Conservation (phyloP, 208 protist species). For the Leishmania martiniquensis region DNA sequence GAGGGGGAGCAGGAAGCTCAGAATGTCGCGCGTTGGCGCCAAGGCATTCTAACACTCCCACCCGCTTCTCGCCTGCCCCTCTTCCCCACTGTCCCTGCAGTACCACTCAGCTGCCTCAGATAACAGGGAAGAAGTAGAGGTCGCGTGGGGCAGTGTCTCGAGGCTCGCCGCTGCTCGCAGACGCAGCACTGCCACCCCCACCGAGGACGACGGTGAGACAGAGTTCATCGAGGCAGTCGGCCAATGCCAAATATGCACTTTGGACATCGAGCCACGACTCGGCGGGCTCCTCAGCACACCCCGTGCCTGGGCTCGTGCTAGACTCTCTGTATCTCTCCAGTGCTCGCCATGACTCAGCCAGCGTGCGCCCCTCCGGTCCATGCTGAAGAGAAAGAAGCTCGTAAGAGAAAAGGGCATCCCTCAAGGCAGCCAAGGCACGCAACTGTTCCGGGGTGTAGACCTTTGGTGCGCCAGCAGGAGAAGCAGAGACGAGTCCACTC, state of each 20-base stretch:
- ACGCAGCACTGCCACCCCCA: not conserved
- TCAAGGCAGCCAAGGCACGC: conserved; percentile 8
- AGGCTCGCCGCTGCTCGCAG: not conserved
- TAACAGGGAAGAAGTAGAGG: conserved; percentile 17
- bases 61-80: not conserved
- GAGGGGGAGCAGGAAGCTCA: not conserved
- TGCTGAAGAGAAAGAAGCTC: conserved; percentile 29
- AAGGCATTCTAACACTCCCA: not conserved
- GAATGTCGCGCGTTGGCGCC: not conserved
- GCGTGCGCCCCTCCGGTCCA: conserved; percentile 4
- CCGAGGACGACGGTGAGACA: conserved; percentile 42
- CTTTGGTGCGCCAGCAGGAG: not conserved
- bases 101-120: not conserved
- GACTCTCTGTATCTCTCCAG: conserved; percentile 16
- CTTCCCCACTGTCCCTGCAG: not conserved
- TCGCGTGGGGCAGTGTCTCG: not conserved
- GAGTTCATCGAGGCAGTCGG: conserved; percentile 39
- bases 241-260: conserved; percentile 34
- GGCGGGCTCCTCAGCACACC: not conserved
- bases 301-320: not conserved
- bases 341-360: conserved; percentile 19
- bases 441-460: not conserved
- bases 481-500: not conserved
- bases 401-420: conserved; percentile 31
- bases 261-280: conserved; percentile 41